A percentile compares a stretch with the other conserved stretches of the same genome.
Conservation (phyloP, 305 asterid genomes). For the Caryopteris hybrid region DNA sequence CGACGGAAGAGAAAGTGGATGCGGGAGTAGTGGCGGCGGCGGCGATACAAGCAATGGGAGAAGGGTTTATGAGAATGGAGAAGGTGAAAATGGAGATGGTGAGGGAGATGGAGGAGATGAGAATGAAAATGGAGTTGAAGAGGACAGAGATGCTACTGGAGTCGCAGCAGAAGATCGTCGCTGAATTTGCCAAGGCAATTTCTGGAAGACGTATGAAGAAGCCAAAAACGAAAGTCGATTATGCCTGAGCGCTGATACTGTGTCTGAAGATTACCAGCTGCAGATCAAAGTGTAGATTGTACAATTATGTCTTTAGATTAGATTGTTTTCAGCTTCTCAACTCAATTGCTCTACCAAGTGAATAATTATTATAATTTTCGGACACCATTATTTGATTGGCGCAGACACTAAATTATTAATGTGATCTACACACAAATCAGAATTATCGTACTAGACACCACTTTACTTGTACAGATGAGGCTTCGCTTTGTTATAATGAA, state of each 20-base stretch:
- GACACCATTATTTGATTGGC: too few species aligned
- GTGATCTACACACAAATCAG: too few species aligned
- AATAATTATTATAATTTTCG: too few species aligned
- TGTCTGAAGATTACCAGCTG: too few species aligned
- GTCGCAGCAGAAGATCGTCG: constrained; percentile 70
- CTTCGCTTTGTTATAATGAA: too few species aligned
- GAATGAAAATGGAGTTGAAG: constrained; percentile 88
- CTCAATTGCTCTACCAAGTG: too few species aligned
- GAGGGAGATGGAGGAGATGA: constrained; percentile 57
- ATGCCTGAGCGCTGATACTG: neutral
- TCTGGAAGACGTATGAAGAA: constrained; percentile 38
- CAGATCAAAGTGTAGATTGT: too few species aligned
- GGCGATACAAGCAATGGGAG: constrained; percentile 62
- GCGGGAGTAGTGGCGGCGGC: constrained; percentile 41
- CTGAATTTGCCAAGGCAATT: constrained; percentile 50
- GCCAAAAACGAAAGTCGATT: constrained; percentile 27
- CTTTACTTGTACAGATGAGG: too few species aligned
- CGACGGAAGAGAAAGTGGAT: constrained; percentile 19
- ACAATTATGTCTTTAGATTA: too few species aligned
- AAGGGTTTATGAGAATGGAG: constrained; percentile 78
- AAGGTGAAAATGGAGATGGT: constrained; percentile 79
- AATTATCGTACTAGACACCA: too few species aligned
- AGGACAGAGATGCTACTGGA: constrained; percentile 74
- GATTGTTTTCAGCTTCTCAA: too few species aligned
- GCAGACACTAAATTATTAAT: too few species aligned